Conservation (phyloP, 2,329 filamentous ascomycete species). For the Beauveria varroae region DNA sequence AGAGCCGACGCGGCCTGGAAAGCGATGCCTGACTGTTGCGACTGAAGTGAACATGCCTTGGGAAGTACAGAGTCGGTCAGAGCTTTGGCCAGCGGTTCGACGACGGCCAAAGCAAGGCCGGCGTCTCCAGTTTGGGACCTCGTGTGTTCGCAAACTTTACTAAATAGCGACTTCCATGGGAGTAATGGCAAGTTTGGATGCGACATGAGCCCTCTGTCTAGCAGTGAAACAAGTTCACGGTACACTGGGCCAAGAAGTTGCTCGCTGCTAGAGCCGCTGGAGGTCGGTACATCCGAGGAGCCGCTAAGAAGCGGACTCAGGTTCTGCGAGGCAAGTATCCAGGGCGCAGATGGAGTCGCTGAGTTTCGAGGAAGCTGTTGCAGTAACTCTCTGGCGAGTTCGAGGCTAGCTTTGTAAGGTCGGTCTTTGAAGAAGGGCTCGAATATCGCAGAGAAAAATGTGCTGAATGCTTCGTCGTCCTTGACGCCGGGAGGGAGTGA, state of each 20-base stretch:
- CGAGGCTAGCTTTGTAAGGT: conserved; percentile 33
- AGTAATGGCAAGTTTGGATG: conserved; percentile 39
- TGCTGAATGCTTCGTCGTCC: conserved; percentile 38
- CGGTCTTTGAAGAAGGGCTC: conserved; percentile 52
- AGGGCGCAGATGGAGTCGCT: conserved; percentile 40
- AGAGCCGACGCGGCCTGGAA: conserved; percentile 31
- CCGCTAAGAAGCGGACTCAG: conserved; percentile 36
- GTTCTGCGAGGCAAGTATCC: conserved; percentile 43
- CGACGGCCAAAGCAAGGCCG: conserved; percentile 55
- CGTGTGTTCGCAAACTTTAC: conserved; percentile 47
- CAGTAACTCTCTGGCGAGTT: conserved; percentile 44
- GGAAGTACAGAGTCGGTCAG: conserved; percentile 32
- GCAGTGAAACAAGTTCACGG: conserved; percentile 58
- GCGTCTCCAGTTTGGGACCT: conserved; percentile 59
- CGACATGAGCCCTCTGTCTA: conserved; percentile 52
- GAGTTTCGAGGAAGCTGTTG: conserved; percentile 39
- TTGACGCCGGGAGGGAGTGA: conserved; percentile 38
- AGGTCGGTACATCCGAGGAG: conserved; percentile 15
- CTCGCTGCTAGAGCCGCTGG: conserved; percentile 22
- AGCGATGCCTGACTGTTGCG: not conserved
- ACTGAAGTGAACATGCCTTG: not conserved
- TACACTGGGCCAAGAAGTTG: conserved; percentile 59
- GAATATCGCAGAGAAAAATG: conserved; percentile 45
- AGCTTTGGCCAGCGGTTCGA: conserved; percentile 62
- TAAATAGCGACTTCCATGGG: conserved; percentile 49